Base-by-base conservation (phyloP, 805 yeast genomes). In the Pichia deserticola region DNA sequence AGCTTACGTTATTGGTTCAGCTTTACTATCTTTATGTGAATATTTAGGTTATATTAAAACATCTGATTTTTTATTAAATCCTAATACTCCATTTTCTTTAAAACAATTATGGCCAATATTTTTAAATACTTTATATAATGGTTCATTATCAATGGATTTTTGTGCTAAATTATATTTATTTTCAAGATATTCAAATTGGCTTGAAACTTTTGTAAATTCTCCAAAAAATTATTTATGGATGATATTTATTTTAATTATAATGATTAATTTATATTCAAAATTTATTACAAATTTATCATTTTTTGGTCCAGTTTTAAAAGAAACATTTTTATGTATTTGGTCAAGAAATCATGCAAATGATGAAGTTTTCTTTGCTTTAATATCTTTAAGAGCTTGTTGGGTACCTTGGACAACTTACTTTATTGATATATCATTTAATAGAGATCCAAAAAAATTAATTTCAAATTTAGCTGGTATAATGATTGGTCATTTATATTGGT, bases 261-360 rank as follows among this genome's bases (percentile, higher is more conserved):
- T 63, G 13, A 53, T 73, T n/a, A 40, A 72, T 36, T 39, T 65
- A 11, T 68, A 67, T 48, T 57, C 70, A n/a, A 52, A 34, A 1
- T 55, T 56, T 36, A 44, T 60, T 10, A 56, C 60, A 35, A 60
- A 66, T 29, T 44, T 71, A 15, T 59, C 61, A 30, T 55, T 72
- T 43, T 54, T 72, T 30, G 78, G 79, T 4, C 60, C 67, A 2
- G 59, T 68, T 20, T 61, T 80, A 30, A 61, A 61, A 38, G 67
- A 65, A 32, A 57, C 65, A 7, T 52, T 78, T 40, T 57, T 71
- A 8, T 78, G 74, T 54, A 61, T 78, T 32, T 71, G 78, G 73
- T 68, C 80, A 4, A 65, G 78, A 32, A 68, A 72, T 20, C 68
- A 71, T 50, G 77, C 78, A 4, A 68, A 68, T 36, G 63, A 65